These are phyloP conservation scores for Xylaria curta DNA, from an alignment of 495 filamentous ascomycete genomes.

Conservation along the genomic window DNA sequence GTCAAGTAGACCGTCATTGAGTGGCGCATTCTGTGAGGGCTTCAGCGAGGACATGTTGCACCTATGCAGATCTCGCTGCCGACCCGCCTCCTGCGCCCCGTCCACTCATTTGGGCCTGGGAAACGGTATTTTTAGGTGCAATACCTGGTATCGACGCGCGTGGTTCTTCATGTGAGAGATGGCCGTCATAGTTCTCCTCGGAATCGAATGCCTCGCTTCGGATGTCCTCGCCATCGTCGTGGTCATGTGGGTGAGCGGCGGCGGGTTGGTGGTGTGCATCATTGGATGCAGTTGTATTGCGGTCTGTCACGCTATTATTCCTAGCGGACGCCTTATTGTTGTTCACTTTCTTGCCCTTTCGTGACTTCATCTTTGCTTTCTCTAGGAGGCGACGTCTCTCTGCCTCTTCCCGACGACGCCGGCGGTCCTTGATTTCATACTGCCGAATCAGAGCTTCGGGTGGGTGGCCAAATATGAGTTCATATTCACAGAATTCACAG, in stretches of 20 bases:
- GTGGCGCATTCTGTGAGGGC: background rate
- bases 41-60: background rate
- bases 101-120: background rate
- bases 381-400: conserved; percentile 86
- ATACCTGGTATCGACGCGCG: conserved; percentile 8
- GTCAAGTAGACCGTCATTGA: background rate
- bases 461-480: conserved; percentile 81
- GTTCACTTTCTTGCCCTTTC: conserved; percentile 71
- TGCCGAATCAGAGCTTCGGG: conserved; percentile 86
- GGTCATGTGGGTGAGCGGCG: conserved; percentile 34
- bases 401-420: conserved; percentile 77
- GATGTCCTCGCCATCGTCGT: conserved; percentile 48
- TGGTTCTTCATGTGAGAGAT: conserved; percentile 22
- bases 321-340: conserved; percentile 66
- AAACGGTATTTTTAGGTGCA: background rate
- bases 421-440: conserved; percentile 93
- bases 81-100: conserved; percentile 3
- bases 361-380: conserved; percentile 93
- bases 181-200: conserved; percentile 36
- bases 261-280: conserved; percentile 36
- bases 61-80: background rate
- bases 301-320: conserved; percentile 46
- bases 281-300: conserved; percentile 32
- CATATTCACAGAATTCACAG: conserved; percentile 92
- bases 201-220: conserved; percentile 33